Conservation (phyloP, 1,284 basidiomycete species). For the Marasmius sp. region DNA sequence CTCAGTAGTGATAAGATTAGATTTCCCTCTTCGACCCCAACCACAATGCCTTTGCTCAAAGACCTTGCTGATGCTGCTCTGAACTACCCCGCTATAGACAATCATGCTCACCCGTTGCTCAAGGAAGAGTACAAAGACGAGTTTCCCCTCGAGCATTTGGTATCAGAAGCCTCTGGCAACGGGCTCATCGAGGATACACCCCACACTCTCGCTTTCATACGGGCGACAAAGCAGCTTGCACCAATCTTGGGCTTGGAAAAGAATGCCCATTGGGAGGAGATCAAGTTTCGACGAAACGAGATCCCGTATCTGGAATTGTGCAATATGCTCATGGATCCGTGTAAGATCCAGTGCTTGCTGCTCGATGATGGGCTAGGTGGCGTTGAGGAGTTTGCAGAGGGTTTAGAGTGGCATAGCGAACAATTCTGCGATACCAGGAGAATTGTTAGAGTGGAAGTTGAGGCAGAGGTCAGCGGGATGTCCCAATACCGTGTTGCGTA, state of each 20-base stretch:
- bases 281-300: conserved; percentile 45
- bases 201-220: conserved; percentile 57
- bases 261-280: conserved; percentile 52
- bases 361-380: conserved; percentile 70
- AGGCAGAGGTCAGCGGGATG: conserved; percentile 55
- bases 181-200: conserved; percentile 51
- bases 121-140: conserved; percentile 40
- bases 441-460: conserved; percentile 64
- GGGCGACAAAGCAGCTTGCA: conserved; percentile 55
- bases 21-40: neutral
- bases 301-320: conserved; percentile 59
- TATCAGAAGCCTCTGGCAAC: conserved; percentile 61
- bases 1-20: neutral
- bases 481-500: conserved; percentile 1
- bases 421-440: conserved; percentile 46
- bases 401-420: conserved; percentile 51
- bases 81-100: conserved; percentile 60
- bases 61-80: conserved; percentile 25
- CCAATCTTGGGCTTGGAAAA: conserved; percentile 43
- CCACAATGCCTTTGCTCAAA: neutral
- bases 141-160: conserved; percentile 58
- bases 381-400: conserved; percentile 45
- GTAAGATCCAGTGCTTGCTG: conserved; percentile 62
- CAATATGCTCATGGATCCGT: conserved; percentile 46
- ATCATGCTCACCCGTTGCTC: conserved; percentile 74